These are phyloP conservation scores for Meredithiella fracta DNA, from an alignment of 2,329 filamentous ascomycete genomes.

Conservation along the genomic window DNA sequence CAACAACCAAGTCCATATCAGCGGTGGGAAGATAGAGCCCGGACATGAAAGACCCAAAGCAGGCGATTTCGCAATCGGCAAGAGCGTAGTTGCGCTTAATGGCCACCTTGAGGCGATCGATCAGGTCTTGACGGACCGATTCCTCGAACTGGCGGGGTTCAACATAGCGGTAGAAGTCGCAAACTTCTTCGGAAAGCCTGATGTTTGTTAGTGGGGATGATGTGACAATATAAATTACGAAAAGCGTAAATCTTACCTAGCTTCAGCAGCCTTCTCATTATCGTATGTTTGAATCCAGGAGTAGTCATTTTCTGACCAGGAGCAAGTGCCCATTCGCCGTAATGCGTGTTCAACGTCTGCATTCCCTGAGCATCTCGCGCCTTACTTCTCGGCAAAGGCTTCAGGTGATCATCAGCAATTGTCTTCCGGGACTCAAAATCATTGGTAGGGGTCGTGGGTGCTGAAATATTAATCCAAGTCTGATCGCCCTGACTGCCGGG, in stretches of 20 bases:
- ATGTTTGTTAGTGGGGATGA: conserved; percentile 1
- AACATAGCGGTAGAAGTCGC: conserved; percentile 77
- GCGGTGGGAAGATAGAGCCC: conserved; percentile 55
- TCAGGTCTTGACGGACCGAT: conserved; percentile 52
- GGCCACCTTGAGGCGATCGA: conserved; percentile 47
- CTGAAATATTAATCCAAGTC: conserved; percentile 12
- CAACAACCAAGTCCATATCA: conserved; percentile 85
- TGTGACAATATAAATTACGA: not conserved
- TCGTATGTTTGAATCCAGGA: conserved; percentile 39
- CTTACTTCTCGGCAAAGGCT: conserved; percentile 36
- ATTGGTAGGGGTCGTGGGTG: conserved; percentile 15
- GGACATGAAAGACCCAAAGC: conserved; percentile 90
- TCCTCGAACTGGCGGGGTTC: conserved; percentile 64
- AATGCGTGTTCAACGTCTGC: conserved; percentile 32
- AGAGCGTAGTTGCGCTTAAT: conserved; percentile 39
- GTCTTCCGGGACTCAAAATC: conserved; percentile 55
- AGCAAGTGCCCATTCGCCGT: conserved; percentile 35
- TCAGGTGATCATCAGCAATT: conserved; percentile 52
- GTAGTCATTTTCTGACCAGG: conserved; percentile 21
- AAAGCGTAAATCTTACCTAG: not conserved
- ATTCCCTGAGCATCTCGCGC: conserved; percentile 23
- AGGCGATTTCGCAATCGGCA: conserved; percentile 44
- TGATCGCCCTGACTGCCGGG: conserved; percentile 7
- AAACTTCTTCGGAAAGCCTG: conserved; percentile 76
- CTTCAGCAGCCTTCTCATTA: not conserved